Evolutionary conservation across 2,329 filamentous ascomycete species (phyloP).

Genomic region (Chrysosporium keratinophilum): DNA sequence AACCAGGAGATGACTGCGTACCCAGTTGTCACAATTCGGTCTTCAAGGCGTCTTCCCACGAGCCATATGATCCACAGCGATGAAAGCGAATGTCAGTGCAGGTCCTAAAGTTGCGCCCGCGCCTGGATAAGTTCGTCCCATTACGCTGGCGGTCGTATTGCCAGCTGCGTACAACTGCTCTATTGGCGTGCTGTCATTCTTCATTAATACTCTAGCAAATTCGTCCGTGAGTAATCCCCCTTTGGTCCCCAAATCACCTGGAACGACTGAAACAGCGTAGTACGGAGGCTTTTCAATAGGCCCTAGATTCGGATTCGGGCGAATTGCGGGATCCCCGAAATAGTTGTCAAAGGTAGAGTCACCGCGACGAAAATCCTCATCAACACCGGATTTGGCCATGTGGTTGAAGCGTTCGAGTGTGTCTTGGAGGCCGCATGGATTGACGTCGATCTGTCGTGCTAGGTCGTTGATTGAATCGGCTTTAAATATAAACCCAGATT

Average conservation of each 20-base stretch:
- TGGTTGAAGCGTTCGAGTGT: conserved; percentile 26
- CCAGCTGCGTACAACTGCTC: conserved; percentile 29
- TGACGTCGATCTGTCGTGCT: conserved; percentile 21
- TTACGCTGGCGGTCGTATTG: conserved; percentile 27
- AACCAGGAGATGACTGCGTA: too few relatives aligned
- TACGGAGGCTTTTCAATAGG: conserved; percentile 23
- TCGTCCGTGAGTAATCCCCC: conserved; percentile 31
- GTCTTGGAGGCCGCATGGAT: conserved; percentile 15
- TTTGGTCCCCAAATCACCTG: conserved; percentile 33
- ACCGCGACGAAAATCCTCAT: conserved; percentile 29
- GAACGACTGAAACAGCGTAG: conserved; percentile 28
- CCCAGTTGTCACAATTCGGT: conserved; percentile 42
- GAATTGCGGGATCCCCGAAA: conserved; percentile 25
- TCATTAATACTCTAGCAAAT: conserved; percentile 17
- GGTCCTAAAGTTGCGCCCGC: conserved; percentile 31
- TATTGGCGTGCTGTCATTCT: conserved; percentile 18
- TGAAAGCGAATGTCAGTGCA: conserved; percentile 27
- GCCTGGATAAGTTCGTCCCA: conserved; percentile 28
- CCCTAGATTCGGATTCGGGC: conserved; percentile 27
- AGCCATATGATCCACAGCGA: conserved; percentile 10
- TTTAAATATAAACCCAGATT: conserved; percentile 21
- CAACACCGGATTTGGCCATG: conserved; percentile 23
- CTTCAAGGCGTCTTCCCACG: too few relatives aligned
- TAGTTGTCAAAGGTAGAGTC: conserved; percentile 24
- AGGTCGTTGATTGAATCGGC: conserved; percentile 22